phyloP scores from a whole-genome alignment of 1,284 basidiomycete genomes.

The Phellopilus nigrolimitatus region DNA sequence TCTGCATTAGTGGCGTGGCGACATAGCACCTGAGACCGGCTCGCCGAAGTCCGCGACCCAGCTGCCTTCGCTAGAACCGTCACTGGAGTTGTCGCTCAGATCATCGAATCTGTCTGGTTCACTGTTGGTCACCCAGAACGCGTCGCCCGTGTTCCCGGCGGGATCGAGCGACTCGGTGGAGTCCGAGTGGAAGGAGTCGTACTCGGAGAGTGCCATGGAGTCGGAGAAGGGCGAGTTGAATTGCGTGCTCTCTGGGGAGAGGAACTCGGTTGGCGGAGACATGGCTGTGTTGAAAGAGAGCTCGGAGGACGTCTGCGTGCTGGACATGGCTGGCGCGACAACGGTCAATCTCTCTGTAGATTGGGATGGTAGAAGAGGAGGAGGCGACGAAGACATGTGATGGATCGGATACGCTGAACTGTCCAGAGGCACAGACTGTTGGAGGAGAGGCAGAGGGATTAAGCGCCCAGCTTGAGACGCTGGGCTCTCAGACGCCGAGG shows the following conservation, averaged over 20 bases:
- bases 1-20: conserved; percentile 1
- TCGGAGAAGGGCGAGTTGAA: conserved; percentile 13
- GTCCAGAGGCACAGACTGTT: no score
- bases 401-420: no score
- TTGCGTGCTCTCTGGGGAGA: conserved; percentile 1
- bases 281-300: conserved; percentile 6
- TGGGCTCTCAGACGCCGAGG: not conserved
- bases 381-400: no score
- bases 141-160: not conserved
- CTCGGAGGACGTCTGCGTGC: not conserved
- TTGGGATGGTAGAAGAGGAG: not conserved
- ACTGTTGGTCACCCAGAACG: not conserved
- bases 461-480: no score
- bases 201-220: conserved; percentile 1
- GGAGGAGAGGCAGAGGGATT: no score
- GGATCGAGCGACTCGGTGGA: not conserved
- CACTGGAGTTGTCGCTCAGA: conserved; percentile 4
- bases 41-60: conserved; percentile 6
- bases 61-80: conserved; percentile 3
- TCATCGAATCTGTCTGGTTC: not conserved
- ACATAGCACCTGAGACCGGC: not conserved
- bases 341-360: not conserved
- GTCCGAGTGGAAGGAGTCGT: conserved; percentile 4
- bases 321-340: conserved; percentile 1
- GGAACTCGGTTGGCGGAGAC: conserved; percentile 11